Percentiles rank a stretch among this genome's conserved stretches.
phyloP scores from a whole-genome alignment of 108 stramenopile species.

The Cyclotella baltica region DNA sequence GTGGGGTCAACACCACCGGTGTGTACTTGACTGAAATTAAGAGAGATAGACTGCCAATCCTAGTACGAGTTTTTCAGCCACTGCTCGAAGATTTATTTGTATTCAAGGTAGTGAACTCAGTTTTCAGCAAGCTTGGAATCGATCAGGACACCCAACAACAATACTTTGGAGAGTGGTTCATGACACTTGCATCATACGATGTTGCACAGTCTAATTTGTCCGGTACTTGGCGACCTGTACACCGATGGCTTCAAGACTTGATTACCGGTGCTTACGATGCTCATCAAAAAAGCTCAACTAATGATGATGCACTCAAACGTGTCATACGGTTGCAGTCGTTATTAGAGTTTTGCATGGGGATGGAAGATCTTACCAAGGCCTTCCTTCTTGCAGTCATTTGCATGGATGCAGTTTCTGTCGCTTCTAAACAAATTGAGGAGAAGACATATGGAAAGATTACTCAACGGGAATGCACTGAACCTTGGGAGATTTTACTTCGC shows the following conservation, averaged over 20 bases:
- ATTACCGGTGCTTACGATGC: slow-evolving; percentile 38
- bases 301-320: slow-evolving; percentile 24
- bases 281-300: slow-evolving; percentile 27
- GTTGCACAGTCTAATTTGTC: slow-evolving; percentile 58
- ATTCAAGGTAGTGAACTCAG: slow-evolving; percentile 68
- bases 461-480: slow-evolving; percentile 29
- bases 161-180: slow-evolving; percentile 87
- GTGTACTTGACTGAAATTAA: slow-evolving; percentile 72
- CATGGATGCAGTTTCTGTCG: slow-evolving; percentile 62
- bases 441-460: slow-evolving; percentile 75
- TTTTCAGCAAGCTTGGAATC: slow-evolving; percentile 71
- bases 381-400: slow-evolving; percentile 78
- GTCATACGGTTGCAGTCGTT: slow-evolving; percentile 54
- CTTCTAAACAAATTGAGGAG: slow-evolving; percentile 66
- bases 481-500: slow-evolving; percentile 75
- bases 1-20: neutral
- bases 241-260: slow-evolving; percentile 75
- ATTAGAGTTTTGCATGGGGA: slow-evolving; percentile 60
- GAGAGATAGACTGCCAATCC: slow-evolving; percentile 64
- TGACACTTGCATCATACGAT: slow-evolving; percentile 58
- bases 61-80: slow-evolving; percentile 73
- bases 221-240: slow-evolving; percentile 66
- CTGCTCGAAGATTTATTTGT: slow-evolving; percentile 76
- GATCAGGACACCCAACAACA: slow-evolving; percentile 61
- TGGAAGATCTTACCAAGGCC: slow-evolving; percentile 75